A percentile compares a stretch with the other conserved stretches of the same genome.
phyloP scores from a whole-genome alignment of 1,139 yeast genomes.

The Candida freyschussii region DNA sequence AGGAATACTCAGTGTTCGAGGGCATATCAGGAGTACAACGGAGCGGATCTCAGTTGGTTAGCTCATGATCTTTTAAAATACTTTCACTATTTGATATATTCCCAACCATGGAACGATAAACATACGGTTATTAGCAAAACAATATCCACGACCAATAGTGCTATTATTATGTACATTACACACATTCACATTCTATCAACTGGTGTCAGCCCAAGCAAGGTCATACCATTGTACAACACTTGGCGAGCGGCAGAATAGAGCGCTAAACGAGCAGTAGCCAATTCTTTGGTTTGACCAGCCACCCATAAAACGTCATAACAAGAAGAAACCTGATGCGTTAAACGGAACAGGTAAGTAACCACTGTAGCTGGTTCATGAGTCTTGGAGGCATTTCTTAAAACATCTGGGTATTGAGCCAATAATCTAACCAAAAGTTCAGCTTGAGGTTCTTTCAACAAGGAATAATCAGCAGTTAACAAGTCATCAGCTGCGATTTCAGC shows the following conservation, averaged over 20 bases:
- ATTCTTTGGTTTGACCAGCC: constrained; percentile 86
- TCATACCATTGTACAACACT: constrained; percentile 88
- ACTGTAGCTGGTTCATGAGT: constrained; percentile 91
- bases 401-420: constrained; percentile 90
- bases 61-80: too few relatives aligned
- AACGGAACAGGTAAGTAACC: constrained; percentile 87
- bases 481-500: constrained; percentile 43
- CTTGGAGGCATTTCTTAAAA: constrained; percentile 74
- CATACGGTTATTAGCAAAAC: too few relatives aligned
- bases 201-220: constrained; percentile 87
- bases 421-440: constrained; percentile 72
- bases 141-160: too few relatives aligned
- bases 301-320: constrained; percentile 97
- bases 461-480: constrained; percentile 58
- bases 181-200: constrained; percentile 89
- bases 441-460: constrained; percentile 70
- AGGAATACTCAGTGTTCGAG: too few relatives aligned
- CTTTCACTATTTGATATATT: too few relatives aligned
- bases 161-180: too few relatives aligned
- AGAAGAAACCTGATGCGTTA: constrained; percentile 90
- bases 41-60: too few relatives aligned
- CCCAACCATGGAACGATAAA: too few relatives aligned
- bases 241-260: constrained; percentile 88
- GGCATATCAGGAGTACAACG: too few relatives aligned
- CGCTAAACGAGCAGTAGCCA: constrained; percentile 91